Evolutionary conservation across 2,329 filamentous ascomycete genomes (phyloP), one percentile per base, ranked within the genome.

Genomic region (Escovopsis sp.): DNA sequence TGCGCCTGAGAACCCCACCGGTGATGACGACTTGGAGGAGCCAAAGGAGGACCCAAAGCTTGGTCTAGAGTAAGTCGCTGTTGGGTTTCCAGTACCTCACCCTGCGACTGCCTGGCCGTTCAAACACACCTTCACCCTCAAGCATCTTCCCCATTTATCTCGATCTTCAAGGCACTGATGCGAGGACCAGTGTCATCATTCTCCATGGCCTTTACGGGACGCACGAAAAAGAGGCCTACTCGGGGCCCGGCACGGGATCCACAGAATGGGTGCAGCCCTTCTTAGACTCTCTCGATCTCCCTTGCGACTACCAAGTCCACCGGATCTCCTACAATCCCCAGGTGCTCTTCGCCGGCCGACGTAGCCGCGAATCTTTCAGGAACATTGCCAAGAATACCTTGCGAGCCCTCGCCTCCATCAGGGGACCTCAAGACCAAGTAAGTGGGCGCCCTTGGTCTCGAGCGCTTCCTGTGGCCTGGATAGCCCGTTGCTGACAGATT

Each of bases 271-370:
- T 37, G 4, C 13, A 16, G 4, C 26, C 1, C 2, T 35, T 26
- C 23, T 23, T 27, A 4, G 13, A 17, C 6, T 26, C 18, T 8
- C 18, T 32, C 7, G 19, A 35, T 13, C 10, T 5, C 10, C 21
- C 21, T 6, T 14, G 19, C 9, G 14, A 15, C 6, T 34, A 25
- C 6, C 32, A 35, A 18, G 19, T 35, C 11, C 25, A 34, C 11
- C 35, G 38, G 6, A 37, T 39, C 8, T 31, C 36, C 13, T 39
- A 39, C 16, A 32, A 39, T 14, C 35, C 38, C 3, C 31, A 37
- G 7, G 23, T 37, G 25, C 34, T 39, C 4, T 39, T 39, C 29
- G 36, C 35, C 28, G 38, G 38, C 16, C 29, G 29, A 19, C 32
- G 33, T 32, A 39, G 38, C 15, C 38, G 38, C 9, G 31, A 39